Base-by-base conservation (phyloP, 192 early-diverging fungal species). In the Backusella psychrophila region DNA sequence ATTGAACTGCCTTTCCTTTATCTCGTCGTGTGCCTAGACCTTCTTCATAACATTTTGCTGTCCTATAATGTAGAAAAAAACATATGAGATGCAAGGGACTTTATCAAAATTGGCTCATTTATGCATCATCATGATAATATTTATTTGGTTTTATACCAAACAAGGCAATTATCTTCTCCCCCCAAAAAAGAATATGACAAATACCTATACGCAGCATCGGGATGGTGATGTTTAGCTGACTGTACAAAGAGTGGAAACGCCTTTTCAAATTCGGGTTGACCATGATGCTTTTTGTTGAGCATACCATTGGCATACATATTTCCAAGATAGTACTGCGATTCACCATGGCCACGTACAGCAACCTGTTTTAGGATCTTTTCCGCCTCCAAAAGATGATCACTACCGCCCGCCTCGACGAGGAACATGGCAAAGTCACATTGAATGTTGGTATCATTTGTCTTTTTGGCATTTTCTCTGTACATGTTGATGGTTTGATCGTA, bases 301-400 rank as follows among this genome's bases (percentile, higher is more conserved):
- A 93, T 82, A 12, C 90, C 93, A 36, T 80, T 85, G 38, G 89
- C 87, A 75, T 88, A 90, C 53, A 90, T 81, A 59, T 92, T 88
- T 49, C 86, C 93, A n/a, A 94, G 83, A 36, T 87, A 85, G 69
- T 90, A 86, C 75, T 92, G 90, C 21, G 91, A 91, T 72, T 93
- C 87, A 6, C 88, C 82, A 76, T 90, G 87, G 8, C 89, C 89
- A 11, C 75, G 72, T 15, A 75, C 84, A 31, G 86, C 83, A 21
- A 93, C 67, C 73, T 91, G 86, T 69, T 85, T 86, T 39, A 93
- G 77, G 9, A 92, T 63, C 74, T 83, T 81, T 80, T 89, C 86
- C 6, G 89, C 93, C 77, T 94, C 93, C 31, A 86, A 89, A 65
- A 87, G 80, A 69, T 63, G 56, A 3, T 63, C 26, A 29, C 12